These are phyloP conservation scores for Didymellaceae sp. DNA, from an alignment of 2,329 filamentous ascomycete species.

Conservation along the genomic window DNA sequence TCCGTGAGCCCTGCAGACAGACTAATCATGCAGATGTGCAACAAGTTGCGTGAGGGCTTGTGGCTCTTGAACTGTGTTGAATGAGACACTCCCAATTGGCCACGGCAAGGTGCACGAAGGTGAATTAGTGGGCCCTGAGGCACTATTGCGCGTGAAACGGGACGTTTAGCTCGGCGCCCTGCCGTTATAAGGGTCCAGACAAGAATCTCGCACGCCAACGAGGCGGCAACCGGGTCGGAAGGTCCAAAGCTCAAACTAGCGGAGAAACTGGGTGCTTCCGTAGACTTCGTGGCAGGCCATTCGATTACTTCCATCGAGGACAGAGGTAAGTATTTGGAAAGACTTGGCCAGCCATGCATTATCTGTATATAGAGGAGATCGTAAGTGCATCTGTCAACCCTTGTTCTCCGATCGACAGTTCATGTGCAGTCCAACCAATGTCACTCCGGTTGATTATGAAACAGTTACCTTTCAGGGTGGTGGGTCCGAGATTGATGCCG, in stretches of 20 bases:
- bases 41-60: slow-evolving; percentile 5
- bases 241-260: neutral
- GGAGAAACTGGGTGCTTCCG: slow-evolving; percentile 2
- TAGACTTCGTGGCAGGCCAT: neutral
- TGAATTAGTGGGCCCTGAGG: slow-evolving; percentile 1
- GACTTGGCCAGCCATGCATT: too few relatives aligned
- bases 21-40: slow-evolving; percentile 14
- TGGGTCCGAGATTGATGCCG: slow-evolving; percentile 18
- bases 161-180: slow-evolving; percentile 13
- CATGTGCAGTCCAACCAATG: slow-evolving; percentile 3
- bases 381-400: neutral
- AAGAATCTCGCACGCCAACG: slow-evolving; percentile 3
- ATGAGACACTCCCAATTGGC: slow-evolving; percentile 3
- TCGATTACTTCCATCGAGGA: too few relatives aligned
- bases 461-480: slow-evolving; percentile 11
- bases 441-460: slow-evolving; percentile 14
- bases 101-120: slow-evolving; percentile 5
- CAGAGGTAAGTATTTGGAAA: too few relatives aligned
- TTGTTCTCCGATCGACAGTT: slow-evolving; percentile 2
- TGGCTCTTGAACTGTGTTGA: slow-evolving; percentile 1
- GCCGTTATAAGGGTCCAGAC: slow-evolving; percentile 12
- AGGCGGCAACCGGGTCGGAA: neutral
- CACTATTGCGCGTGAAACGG: slow-evolving; percentile 15
- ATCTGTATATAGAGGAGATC: too few relatives aligned
- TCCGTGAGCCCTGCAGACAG: slow-evolving; percentile 6